Evolutionary conservation across 805 yeast genomes (phyloP), one percentile per base, ranked within the genome.

Genomic region (Zygoascus bituminiphila): DNA sequence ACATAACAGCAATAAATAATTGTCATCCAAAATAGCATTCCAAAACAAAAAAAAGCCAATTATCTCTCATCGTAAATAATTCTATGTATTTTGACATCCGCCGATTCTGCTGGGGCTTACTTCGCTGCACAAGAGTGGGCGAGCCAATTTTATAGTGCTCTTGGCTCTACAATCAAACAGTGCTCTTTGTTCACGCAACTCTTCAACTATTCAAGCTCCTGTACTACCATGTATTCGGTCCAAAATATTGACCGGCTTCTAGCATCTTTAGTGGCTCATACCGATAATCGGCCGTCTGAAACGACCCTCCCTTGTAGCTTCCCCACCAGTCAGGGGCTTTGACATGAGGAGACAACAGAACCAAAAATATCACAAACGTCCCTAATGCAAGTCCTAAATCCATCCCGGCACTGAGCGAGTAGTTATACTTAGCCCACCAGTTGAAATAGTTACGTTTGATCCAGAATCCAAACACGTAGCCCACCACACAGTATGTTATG

Each of bases 381-480:
- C 83, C 74, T 54, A 79, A 71, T 0, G 87, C 86, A 12, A 82
- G 73, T 1, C 87, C 87, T 5, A 83, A 76, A 42, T 81, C 81
- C 21, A 83, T 62, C 1, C 79, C 88, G 20, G 84, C 79, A 15
- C 84, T 75, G 47, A 83, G 64, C 3, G 81, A 74, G 59, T 80
- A 82, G 61, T 81, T 82, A 62, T 83, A 83, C 62, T 81, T 82
- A 37, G 81, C 80, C 88, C 89, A 83, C 89, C 88, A 83, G 42
- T 72, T 66, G 44, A 76, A 67, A 65, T 77, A 80, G 51, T 70
- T 68, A 44, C 76, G 70, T 51, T 78, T 78, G 49, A 82, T 65
- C 57, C 70, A 70, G 63, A 72, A 78, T 67, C 78, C 79, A 67
- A 82, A 82, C 4, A 71, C 45, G 53, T 72, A 72, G 4, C 85